Evolutionary conservation across 2,329 filamentous ascomycete genomes (phyloP), one percentile per base, ranked within the genome.

Genomic region (Blastomyces parvus): DNA sequence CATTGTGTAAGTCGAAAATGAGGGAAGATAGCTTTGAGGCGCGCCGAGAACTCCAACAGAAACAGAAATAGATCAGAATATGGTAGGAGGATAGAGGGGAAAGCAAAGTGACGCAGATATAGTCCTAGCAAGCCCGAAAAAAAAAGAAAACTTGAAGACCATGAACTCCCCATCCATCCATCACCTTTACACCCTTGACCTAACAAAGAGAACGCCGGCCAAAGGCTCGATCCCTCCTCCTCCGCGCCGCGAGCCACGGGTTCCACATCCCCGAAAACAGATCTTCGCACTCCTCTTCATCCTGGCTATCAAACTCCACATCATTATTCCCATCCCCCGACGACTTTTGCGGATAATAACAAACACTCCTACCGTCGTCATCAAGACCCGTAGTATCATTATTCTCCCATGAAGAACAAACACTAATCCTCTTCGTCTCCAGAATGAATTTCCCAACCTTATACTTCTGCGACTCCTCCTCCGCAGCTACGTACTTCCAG

Each of bases 361-460:
- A 38, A 52, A 3, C 27, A 19, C 33, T 17, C 33, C 22, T 14
- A 38, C 19, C 53, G 8, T 22, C 30, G 42, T 13, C 48, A 27
- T 40, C 56, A n/a, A 48, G 57, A 3, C 64, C 65, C 8, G 59
- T 66, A 19, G 7, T n/a, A 40, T 58, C n/a, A 40, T 69, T 64
- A 17, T 71, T 70, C 65, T 85, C 84, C 84, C 85, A 87, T 25
- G 74, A 79, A 22, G 78, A 76, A 19, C 76, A 75, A 38, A 78
- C 74, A 30, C 78, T 79, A 9, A 85, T 81, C 61, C 80, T 76
- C 72, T 81, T 83, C 53, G 83, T 86, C 72, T 87, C 85, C 36
- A 87, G 72, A 36, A 87, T 87, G 66, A 84, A 87, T 70, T 86
- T 87, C n/a, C 85, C 85, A 1, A 87, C 82, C 69, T 87, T 87